Conservation (phyloP, 1,284 basidiomycete species). For the Sanghuangporus baumii region DNA sequence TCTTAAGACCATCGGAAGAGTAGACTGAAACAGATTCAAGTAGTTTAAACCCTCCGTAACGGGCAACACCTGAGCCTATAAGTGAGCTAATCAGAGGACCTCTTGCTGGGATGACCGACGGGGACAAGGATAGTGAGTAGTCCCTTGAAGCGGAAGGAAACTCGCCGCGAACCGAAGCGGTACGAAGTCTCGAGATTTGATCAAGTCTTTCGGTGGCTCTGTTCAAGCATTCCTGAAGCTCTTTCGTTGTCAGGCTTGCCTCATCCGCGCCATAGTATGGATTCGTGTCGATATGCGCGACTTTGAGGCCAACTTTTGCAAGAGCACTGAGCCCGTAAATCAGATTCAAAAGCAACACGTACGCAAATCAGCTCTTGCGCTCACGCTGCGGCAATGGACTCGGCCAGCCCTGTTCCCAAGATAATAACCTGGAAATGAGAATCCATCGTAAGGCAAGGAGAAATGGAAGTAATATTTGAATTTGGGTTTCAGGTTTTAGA, state of each 20-base stretch:
- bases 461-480: neutral
- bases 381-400: conserved; percentile 88
- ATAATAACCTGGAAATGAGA: conserved; percentile 74
- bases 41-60: conserved; percentile 87
- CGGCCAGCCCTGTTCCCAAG: conserved; percentile 81
- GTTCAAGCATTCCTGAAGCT: conserved; percentile 62
- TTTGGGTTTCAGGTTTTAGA: neutral
- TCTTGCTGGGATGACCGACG: conserved; percentile 75
- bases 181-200: conserved; percentile 30
- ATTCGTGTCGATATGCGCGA: conserved; percentile 85
- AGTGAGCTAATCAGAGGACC: conserved; percentile 81
- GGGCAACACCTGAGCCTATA: conserved; percentile 80
- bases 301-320: conserved; percentile 79
- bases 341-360: conserved; percentile 23
- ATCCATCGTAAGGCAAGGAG: neutral
- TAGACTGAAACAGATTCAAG: conserved; percentile 74
- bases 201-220: conserved; percentile 21
- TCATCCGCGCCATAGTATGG: conserved; percentile 82
- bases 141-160: conserved; percentile 51
- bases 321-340: conserved; percentile 55
- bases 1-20: conserved; percentile 40
- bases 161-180: conserved; percentile 27
- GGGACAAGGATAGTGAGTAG: conserved; percentile 83
- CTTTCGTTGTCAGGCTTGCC: conserved; percentile 78
- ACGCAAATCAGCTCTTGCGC: conserved; percentile 25